These are phyloP conservation scores for Sporothrix brunneoviolacea DNA, from an alignment of 2,329 filamentous ascomycete genomes.

Conservation along the genomic window DNA sequence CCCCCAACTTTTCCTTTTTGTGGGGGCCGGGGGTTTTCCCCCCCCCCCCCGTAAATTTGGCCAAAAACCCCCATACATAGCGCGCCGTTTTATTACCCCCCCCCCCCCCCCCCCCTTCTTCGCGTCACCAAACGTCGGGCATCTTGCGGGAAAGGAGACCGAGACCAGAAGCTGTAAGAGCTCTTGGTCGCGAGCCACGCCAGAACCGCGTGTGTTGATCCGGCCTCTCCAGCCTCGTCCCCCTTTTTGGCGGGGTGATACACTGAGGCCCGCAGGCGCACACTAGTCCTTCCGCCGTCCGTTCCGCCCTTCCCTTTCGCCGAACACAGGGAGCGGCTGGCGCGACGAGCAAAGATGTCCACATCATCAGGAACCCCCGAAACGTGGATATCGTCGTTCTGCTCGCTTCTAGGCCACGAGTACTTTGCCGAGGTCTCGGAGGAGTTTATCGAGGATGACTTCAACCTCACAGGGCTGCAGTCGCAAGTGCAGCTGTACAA, in stretches of 20 bases:
- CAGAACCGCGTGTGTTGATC: background rate
- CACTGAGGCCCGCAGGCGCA: too few species aligned
- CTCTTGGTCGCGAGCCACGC: background rate
- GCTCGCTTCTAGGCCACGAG: conserved; percentile 89
- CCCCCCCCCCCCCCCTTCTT: background rate
- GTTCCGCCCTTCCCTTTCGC: background rate
- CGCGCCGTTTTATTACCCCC: too few species aligned
- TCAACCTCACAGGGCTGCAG: conserved; percentile 93
- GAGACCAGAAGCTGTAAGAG: background rate
- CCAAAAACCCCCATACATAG: too few species aligned
- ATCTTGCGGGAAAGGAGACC: too few species aligned
- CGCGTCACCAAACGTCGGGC: background rate
- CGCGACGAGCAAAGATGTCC: conserved; percentile 40
- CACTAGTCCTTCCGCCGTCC: too few species aligned
- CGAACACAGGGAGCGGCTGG: background rate
- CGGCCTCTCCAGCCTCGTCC: background rate
- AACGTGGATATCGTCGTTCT: conserved; percentile 98
- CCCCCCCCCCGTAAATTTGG: too few species aligned
- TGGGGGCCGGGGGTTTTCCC: too few species aligned
- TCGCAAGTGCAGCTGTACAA: conserved; percentile 98
- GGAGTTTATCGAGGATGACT: conserved; percentile 99
- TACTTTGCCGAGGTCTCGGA: conserved; percentile 99
- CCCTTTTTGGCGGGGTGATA: too few species aligned
- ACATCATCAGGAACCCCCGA: conserved; percentile 60
- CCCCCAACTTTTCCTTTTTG: too few species aligned